phyloP scores from a whole-genome alignment of 352 stramenopile genomes.

The Achlya hypogyna region DNA sequence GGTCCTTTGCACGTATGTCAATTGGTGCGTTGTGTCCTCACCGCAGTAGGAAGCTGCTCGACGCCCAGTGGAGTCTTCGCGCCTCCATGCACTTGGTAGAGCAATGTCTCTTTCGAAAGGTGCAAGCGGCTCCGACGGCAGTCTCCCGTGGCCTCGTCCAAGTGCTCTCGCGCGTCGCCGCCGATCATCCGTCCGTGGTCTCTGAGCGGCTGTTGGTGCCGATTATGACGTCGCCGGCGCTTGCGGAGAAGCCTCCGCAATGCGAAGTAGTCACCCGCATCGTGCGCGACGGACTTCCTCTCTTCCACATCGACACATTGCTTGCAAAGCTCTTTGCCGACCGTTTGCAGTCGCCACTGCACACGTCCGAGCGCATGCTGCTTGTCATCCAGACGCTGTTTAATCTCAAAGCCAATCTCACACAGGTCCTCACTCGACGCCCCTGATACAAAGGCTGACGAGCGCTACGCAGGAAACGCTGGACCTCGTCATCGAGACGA shows the following conservation, averaged over 20 bases:
- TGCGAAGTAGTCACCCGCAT: constrained; percentile 12
- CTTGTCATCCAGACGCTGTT: constrained; percentile 13
- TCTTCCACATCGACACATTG: neutral
- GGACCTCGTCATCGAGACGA: neutral
- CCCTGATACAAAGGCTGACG: neutral
- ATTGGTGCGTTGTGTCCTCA: too few species aligned
- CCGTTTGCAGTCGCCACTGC: neutral
- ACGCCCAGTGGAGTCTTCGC: neutral
- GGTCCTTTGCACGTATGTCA: neutral
- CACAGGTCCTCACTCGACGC: neutral
- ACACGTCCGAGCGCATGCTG: constrained; percentile 3
- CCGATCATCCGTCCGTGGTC: neutral
- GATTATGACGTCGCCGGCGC: neutral
- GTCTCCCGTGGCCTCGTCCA: neutral
- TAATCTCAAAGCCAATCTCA: neutral
- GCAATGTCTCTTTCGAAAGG: neutral
- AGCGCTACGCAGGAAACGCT: neutral
- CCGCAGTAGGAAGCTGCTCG: constrained; percentile 1
- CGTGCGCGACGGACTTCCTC: neutral
- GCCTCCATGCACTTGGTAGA: neutral
- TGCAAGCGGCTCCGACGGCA: neutral
- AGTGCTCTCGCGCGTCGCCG: neutral
- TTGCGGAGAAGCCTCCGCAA: neutral
- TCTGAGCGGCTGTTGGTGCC: constrained; percentile 6
- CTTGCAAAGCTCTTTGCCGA: neutral